Evolutionary conservation across 2,329 filamentous ascomycete species (phyloP).

Genomic region (Harringtonia lauricola): DNA sequence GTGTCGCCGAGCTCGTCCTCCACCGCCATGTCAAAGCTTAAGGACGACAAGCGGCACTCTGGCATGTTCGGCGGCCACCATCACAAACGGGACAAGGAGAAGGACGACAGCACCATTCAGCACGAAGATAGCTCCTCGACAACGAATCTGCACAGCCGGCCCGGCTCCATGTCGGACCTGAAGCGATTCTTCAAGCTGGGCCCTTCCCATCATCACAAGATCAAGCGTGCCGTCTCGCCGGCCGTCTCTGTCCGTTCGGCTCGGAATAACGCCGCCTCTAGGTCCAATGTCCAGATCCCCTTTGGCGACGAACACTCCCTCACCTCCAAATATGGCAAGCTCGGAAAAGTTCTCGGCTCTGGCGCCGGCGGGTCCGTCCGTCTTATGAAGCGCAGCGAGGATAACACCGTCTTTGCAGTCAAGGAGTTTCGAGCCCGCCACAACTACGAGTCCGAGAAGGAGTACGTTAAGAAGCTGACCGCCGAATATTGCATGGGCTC

Average conservation of each 20-base stretch:
- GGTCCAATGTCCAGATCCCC: constrained; percentile 55
- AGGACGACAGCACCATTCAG: constrained; percentile 26
- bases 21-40: constrained; percentile 34
- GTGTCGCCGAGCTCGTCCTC: constrained; percentile 43
- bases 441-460: constrained; percentile 84
- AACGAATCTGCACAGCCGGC: constrained; percentile 39
- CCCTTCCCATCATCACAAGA: constrained; percentile 52
- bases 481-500: constrained; percentile 98
- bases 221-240: constrained; percentile 57
- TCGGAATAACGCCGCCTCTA: constrained; percentile 24
- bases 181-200: constrained; percentile 93
- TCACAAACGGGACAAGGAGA: constrained; percentile 27
- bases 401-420: constrained; percentile 89
- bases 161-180: constrained; percentile 84
- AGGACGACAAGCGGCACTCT: constrained; percentile 40
- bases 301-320: constrained; percentile 92
- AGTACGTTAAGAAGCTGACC: constrained; percentile 96
- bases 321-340: constrained; percentile 86
- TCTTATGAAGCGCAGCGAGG: constrained; percentile 85
- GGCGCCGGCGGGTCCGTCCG: constrained; percentile 91
- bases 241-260: constrained; percentile 41
- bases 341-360: constrained; percentile 86
- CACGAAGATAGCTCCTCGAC: constrained; percentile 31
- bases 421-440: constrained; percentile 93
- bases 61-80: constrained; percentile 26